A percentile compares a stretch with the other conserved stretches of the same genome.
These are phyloP conservation scores for Hypoxylon cercidicola DNA, from an alignment of 495 filamentous ascomycete genomes.

Conservation along the genomic window DNA sequence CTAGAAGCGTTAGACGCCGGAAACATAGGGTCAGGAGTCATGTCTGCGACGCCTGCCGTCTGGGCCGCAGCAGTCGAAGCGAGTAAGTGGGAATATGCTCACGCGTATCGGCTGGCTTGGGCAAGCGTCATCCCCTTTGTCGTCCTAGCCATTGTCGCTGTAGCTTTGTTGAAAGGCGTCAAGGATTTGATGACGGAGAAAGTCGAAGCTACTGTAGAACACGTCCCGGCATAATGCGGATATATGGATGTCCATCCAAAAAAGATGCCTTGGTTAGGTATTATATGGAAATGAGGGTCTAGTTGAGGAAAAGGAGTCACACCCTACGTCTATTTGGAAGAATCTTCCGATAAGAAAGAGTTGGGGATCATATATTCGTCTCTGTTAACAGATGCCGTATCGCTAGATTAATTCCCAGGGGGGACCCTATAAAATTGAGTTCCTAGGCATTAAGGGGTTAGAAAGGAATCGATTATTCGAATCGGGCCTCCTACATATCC, in stretches of 20 bases:
- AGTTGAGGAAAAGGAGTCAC: neutral
- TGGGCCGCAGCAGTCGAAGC: conserved; percentile 50
- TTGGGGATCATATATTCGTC: no score
- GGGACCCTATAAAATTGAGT: no score
- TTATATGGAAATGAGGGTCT: neutral
- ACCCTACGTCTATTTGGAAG: no score
- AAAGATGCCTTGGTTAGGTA: no score
- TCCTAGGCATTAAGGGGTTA: no score
- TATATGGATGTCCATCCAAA: no score
- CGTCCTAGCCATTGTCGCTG: conserved; percentile 57
- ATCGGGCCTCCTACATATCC: no score
- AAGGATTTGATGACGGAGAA: conserved; percentile 63
- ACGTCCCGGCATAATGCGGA: conserved; percentile 14
- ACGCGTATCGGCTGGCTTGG: conserved; percentile 62
- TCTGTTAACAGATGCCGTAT: no score
- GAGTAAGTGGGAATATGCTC: conserved; percentile 55
- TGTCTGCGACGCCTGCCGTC: conserved; percentile 49
- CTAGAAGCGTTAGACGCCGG: conserved; percentile 50
- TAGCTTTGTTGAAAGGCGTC: conserved; percentile 59
- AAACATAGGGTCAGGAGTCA: conserved; percentile 43
- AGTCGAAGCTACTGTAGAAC: conserved; percentile 59
- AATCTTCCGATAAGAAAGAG: no score
- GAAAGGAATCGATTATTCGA: no score
- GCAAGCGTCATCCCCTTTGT: conserved; percentile 64
- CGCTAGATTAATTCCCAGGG: no score